Percentiles rank a stretch among this genome's conserved stretches.
Conservation (phyloP, 2,329 filamentous ascomycete species). For the Fusarium phyllophilum region DNA sequence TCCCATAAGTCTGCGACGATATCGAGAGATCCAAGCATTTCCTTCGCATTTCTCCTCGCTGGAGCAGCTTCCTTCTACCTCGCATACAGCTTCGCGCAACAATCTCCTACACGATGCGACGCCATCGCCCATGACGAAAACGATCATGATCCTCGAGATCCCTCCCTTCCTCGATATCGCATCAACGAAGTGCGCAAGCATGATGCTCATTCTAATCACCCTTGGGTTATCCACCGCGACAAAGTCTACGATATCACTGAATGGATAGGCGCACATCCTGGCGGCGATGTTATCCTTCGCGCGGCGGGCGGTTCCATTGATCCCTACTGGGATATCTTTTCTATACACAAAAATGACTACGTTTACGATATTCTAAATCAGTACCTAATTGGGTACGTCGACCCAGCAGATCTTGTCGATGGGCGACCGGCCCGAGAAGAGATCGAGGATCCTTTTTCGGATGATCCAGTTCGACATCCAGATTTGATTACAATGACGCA, state of each 20-base stretch:
- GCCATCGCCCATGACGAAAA: neutral
- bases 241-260: conserved; percentile 78
- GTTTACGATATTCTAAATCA: conserved; percentile 73
- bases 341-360: conserved; percentile 73
- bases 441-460: conserved; percentile 69
- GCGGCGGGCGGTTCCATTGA: conserved; percentile 73
- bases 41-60: conserved; percentile 18
- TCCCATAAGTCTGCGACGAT: neutral
- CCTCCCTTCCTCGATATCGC: conserved; percentile 59
- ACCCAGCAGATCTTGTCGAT: conserved; percentile 67
- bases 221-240: conserved; percentile 72
- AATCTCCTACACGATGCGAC: conserved; percentile 36
- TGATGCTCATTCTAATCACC: conserved; percentile 60
- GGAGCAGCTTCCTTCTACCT: conserved; percentile 33
- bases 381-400: conserved; percentile 71
- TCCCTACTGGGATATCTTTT: conserved; percentile 76
- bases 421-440: conserved; percentile 62
- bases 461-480: conserved; percentile 63
- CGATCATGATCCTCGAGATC: conserved; percentile 49
- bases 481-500: conserved; percentile 62
- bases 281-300: conserved; percentile 73
- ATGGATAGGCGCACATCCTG: conserved; percentile 73
- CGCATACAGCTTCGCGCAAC: conserved; percentile 31
- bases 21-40: conserved; percentile 3
- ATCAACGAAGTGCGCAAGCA: conserved; percentile 64